Base-by-base conservation (phyloP, 345 rosid genomes). In the Acer negundo region DNA sequence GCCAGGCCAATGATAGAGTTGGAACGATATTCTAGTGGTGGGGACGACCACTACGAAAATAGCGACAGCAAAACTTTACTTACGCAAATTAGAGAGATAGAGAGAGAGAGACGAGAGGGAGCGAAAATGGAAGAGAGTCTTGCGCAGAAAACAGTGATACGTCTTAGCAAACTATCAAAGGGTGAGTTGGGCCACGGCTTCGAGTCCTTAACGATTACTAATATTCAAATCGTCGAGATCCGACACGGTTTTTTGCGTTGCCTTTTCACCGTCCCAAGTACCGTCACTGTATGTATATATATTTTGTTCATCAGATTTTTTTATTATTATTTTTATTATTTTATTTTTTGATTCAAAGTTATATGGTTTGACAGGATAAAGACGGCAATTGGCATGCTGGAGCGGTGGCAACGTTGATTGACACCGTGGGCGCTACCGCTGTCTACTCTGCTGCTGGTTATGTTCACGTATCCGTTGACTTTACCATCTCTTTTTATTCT, bases 221-320 rank as follows among this genome's bases (percentile, higher is more conserved):
- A 84, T 63, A 75, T 85, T 15, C 68, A 66, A 35, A 73, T 85
- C 65, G n/a, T 80, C 24, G 49, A 69, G 35, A 72, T 84, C 42
- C 73, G 40, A 3, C 59, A 23, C 70, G 90, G 88, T 17, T 81
- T 76, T 55, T 1, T 83, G n/a, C 85, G 69, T 13, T 59, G 63
- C 63, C 1, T n/a, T 10, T 59, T 59, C 63, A 59, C 63, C 26
- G 26, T 59, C 26, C 63, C 23, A 5, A 59, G 10, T 9, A 59
- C 63, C 63, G 11, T 59, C 26, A 20, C 26, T 7, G 63, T 59
- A 59, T 42, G 46, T 42, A 35, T 35, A 56, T 35, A 35, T 35
- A 35, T 35, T 35, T 35, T 35, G 35, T 31, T 35, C 38, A 35
- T 35, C 38, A 35, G 7, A 59, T 7, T 20, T 59, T 19, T 2